A percentile compares a stretch with the other conserved stretches of the same genome.
These are phyloP conservation scores for Evernia prunastri DNA, from an alignment of 495 filamentous ascomycete species.

Conservation along the genomic window DNA sequence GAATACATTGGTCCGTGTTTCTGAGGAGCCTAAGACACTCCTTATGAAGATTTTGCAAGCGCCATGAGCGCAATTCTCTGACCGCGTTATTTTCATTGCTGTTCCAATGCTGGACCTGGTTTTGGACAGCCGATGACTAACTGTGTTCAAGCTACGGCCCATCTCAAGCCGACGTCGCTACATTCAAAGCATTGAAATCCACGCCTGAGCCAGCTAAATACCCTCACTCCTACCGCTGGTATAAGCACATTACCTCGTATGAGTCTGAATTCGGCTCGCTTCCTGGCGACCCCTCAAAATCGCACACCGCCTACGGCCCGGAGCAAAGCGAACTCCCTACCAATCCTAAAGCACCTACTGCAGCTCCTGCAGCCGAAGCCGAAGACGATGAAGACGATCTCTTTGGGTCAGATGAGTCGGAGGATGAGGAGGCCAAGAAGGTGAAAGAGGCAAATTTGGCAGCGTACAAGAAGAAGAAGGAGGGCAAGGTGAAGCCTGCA, in stretches of 20 bases:
- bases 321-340: conserved; percentile 62
- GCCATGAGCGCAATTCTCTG: conserved; percentile 75
- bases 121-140: conserved; percentile 29
- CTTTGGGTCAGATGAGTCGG: conserved; percentile 84
- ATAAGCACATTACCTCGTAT: conserved; percentile 93
- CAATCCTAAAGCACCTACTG: conserved; percentile 82
- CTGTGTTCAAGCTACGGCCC: conserved; percentile 58
- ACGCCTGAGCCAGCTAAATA: conserved; percentile 76
- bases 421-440: conserved; percentile 72
- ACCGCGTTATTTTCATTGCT: conserved; percentile 31
- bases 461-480: conserved; percentile 98
- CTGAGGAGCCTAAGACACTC: conserved; percentile 97
- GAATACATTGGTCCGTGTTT: conserved; percentile 96
- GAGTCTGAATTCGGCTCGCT: conserved; percentile 86
- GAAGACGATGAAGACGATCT: conserved; percentile 82
- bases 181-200: conserved; percentile 79
- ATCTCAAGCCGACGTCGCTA: conserved; percentile 91
- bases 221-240: conserved; percentile 93
- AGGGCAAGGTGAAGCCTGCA: conserved; percentile 75
- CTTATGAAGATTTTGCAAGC: conserved; percentile 76
- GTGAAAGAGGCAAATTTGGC: conserved; percentile 82
- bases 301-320: conserved; percentile 85
- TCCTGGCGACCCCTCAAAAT: conserved; percentile 81
- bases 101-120: neutral
- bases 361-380: conserved; percentile 48